Evolutionary conservation across 225 moss, liverwort and hornwort species (phyloP).

Genomic region (Sphagnum contortum): DNA sequence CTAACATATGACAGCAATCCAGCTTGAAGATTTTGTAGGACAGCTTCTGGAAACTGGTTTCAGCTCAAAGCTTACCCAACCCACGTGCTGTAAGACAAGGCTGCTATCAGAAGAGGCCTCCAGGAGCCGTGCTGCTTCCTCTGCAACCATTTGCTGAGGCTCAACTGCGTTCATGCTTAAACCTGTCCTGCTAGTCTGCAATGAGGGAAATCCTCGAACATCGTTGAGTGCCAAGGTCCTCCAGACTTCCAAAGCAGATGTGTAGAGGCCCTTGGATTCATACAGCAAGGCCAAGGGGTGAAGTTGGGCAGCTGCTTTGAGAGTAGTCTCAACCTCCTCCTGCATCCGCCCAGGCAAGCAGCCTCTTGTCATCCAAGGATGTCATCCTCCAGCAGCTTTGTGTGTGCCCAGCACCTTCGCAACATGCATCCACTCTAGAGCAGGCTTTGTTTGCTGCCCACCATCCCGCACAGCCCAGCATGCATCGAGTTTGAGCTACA

Average conservation of each 20-base stretch:
- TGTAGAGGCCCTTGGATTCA: conserved; percentile 68
- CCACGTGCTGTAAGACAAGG: conserved; percentile 74
- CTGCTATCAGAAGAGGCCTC: conserved; percentile 81
- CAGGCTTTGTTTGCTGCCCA: conserved; percentile 69
- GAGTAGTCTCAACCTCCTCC: conserved; percentile 95
- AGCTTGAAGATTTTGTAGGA: neutral
- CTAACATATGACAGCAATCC: neutral
- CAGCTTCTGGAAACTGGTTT: neutral
- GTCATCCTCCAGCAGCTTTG: conserved; percentile 61
- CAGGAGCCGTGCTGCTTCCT: conserved; percentile 90
- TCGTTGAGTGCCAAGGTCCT: conserved; percentile 53
- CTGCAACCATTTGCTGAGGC: conserved; percentile 24
- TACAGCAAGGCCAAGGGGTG: conserved; percentile 85
- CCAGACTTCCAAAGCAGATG: conserved; percentile 88
- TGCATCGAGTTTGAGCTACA: conserved; percentile 64
- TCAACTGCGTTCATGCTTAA: conserved; percentile 6
- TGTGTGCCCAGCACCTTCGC: conserved; percentile 30
- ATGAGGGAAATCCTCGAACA: neutral
- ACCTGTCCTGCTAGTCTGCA: too few species aligned
- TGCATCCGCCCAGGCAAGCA: conserved; percentile 86
- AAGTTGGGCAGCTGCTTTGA: conserved; percentile 75
- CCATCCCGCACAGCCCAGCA: conserved; percentile 73
- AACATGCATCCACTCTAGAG: conserved; percentile 56
- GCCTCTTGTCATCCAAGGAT: conserved; percentile 26
- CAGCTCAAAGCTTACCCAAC: conserved; percentile 53